These are phyloP conservation scores for Fusarium veterinarium DNA, from an alignment of 2,329 filamentous ascomycete genomes.

Conservation along the genomic window DNA sequence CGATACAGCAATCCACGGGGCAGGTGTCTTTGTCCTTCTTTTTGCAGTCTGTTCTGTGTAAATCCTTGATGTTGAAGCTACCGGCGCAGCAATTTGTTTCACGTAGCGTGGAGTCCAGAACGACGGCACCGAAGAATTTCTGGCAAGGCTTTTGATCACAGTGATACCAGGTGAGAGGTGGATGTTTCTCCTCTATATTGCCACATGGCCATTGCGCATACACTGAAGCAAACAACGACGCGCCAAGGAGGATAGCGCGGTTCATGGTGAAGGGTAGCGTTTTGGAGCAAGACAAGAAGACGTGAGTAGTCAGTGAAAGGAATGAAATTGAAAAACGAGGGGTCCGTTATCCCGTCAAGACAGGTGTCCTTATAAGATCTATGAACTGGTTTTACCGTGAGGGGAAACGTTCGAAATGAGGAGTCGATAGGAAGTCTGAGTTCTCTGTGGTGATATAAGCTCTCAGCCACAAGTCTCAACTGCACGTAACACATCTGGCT, in stretches of 20 bases:
- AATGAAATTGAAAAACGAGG: neutral
- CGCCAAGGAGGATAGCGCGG: neutral
- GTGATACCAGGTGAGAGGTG: neutral
- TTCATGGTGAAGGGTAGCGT: neutral
- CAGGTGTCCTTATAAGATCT: no score
- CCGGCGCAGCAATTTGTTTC: neutral
- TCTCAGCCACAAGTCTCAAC: neutral
- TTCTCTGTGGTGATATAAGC: no score
- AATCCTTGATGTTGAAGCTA: neutral
- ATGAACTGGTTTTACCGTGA: no score
- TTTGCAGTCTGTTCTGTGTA: neutral
- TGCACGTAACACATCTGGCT: neutral
- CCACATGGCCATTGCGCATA: neutral
- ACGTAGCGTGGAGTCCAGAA: neutral
- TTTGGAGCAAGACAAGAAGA: neutral
- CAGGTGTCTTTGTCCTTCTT: neutral
- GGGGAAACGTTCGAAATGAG: neutral
- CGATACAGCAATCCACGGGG: constrained; percentile 56
- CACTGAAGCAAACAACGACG: neutral
- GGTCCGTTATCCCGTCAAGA: accelerated
- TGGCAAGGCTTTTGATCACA: neutral
- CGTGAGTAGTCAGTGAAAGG: neutral
- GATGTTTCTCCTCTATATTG: neutral
- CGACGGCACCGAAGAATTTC: neutral
- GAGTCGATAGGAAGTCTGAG: neutral